Evolutionary conservation across 129 eudicot species (phyloP), one percentile per base, ranked within the genome.

Genomic region (Dittrichia graveolens): DNA sequence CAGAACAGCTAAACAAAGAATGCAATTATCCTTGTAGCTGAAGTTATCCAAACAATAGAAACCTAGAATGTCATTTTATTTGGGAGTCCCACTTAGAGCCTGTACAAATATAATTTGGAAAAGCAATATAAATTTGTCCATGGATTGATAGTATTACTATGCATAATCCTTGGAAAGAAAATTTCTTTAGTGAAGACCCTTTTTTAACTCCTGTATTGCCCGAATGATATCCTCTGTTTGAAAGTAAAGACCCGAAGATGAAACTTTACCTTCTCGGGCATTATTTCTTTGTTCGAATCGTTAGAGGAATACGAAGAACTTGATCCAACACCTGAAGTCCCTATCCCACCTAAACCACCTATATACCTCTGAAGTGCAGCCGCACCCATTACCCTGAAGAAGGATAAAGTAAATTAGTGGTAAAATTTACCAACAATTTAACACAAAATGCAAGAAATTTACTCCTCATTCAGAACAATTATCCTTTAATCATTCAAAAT

Each of bases 291-390:
- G 71, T 79, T 94, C 84, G 79, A 65, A n/a, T 94, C 98, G 76
- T 94, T 94, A 39, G 96, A 85, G 64, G 96, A 49, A 76, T 94
- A 90, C 3, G 98, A 86, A 70, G 98, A 85, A 77, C 89, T 90
- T 45, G 98, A 90, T 24, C 96, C 97, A 60, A 90, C 98, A 80
- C 98, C 96, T 35, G 98, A 81, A 70, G 91, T 60, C 76, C 98
- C 98, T 16, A 89, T 85, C 45, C 95, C 96, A 47, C 96, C 92
- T 77, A 94, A 83, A 78, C 95, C 80, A 68, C 92, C 84, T 69
- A 94, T 79, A 85, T 94, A 94, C 84, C 86, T 90, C 60, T 94
- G 95, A 79, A 94, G 95, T 16, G 93, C 98, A 80, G 92, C 83
- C 71, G 92, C 91, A 50, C 95, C 95, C 87, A 94, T 82, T 19